Evolutionary conservation across 345 rosid species (phyloP), one percentile per base, ranked within the genome.

Genomic region (Citrus inodora): DNA sequence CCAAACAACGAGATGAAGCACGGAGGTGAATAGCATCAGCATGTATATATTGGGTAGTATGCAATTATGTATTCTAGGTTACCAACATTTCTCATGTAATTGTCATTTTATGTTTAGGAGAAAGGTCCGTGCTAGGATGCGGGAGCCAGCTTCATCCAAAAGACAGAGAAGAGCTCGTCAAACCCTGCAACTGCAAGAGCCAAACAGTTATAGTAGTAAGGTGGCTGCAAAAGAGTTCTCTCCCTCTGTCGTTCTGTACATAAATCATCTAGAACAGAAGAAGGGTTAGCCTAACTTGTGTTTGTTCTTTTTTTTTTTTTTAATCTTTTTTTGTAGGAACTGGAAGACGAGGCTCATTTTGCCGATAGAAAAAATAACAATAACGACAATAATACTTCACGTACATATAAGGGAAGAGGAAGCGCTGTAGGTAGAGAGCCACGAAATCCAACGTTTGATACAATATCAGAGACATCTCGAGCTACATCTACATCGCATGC

Each of bases 1-100:
- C 91, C 59, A 92, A 89, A 85, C 56, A 73, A 35, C 87, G 93
- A 2, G 93, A 92, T 27, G 94, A 88, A 27, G 73, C 83, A 61
- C 87, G 88, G 73, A 87, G 94, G 97, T 92, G 42, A 53, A 51
- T 28, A 9, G 25, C 40, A 21, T 28, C 32, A 42, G 37, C 61
- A 27, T 42, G 25, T 11, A 13, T 3, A 3, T 13, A 13, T 46
- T 6, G 37, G 37, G 13, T 51, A 13, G 6, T 59, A 13, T 37
- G 30, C 21, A 22, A 24, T 24, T 35, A 5, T 55, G 27, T 30
- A 25, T 27, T 46, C 10, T 0, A 46, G 13, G 3, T 28, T 42
- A 25, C 59, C 48, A 30, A 30, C 40, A 51, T 27, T 35, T 24
- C 58, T 53, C 1, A 56, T 25, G 68, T 19, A 76, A 35, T 76